These are phyloP conservation scores for Microsporum canis DNA, from an alignment of 2,329 filamentous ascomycete species.

Conservation along the genomic window DNA sequence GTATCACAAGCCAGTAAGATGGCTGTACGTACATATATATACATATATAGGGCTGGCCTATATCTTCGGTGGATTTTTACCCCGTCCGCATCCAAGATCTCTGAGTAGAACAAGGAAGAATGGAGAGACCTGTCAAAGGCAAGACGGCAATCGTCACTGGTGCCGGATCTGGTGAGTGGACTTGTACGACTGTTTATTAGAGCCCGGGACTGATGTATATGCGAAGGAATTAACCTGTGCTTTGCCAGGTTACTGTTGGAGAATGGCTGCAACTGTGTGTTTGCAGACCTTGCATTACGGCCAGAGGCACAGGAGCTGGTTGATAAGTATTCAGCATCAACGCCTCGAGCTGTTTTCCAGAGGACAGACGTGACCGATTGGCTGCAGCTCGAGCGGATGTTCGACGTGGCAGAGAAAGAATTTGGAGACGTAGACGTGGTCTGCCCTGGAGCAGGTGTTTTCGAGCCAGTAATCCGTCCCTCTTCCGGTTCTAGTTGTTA, in stretches of 20 bases:
- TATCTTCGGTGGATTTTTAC: no score
- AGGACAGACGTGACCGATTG: constrained; percentile 41
- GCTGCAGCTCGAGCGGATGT: constrained; percentile 40
- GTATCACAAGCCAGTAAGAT: no score
- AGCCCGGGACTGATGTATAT: not conserved
- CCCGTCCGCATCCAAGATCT: not conserved
- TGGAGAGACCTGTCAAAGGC: constrained; percentile 33
- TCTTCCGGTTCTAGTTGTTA: not conserved
- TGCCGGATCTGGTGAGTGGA: constrained; percentile 39
- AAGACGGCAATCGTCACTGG: constrained; percentile 46
- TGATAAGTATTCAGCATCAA: constrained; percentile 25
- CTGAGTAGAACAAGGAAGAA: constrained; percentile 8
- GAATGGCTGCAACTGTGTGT: constrained; percentile 37
- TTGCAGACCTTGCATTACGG: constrained; percentile 36
- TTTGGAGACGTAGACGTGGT: constrained; percentile 40
- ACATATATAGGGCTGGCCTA: no score
- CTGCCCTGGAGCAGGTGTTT: constrained; percentile 38
- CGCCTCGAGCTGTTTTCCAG: constrained; percentile 33
- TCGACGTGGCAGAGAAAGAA: constrained; percentile 37
- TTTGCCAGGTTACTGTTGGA: constrained; percentile 35
- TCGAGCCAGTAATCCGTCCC: constrained; percentile 28
- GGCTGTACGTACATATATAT: no score
- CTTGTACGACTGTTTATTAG: not conserved
- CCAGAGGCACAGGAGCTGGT: constrained; percentile 35
- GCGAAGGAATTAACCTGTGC: constrained; percentile 36